Percentiles rank a stretch among this genome's conserved stretches.
Evolutionary conservation across 495 filamentous ascomycete genomes (phyloP).

Genomic region (Penicillium crystallinum): DNA sequence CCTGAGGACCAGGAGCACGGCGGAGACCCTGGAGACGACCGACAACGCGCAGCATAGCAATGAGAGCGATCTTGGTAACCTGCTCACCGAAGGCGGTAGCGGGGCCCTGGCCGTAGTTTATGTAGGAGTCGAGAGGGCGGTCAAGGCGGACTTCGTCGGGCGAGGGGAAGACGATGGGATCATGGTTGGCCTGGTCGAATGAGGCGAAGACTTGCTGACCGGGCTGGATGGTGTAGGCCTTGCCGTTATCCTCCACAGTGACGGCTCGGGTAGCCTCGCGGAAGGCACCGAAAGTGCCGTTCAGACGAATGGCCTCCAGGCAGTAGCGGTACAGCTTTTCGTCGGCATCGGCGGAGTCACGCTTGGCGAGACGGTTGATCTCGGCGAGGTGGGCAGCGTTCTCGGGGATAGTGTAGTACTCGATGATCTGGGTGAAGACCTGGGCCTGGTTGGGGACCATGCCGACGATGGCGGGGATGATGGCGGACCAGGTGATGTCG

Average conservation of each 20-base stretch:
- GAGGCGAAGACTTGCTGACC: constrained; percentile 50
- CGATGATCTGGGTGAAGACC: constrained; percentile 70
- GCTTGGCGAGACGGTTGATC: constrained; percentile 52
- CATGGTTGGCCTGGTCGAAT: constrained; percentile 47
- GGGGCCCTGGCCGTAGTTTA: constrained; percentile 59
- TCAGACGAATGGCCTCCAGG: constrained; percentile 55
- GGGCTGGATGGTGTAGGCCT: constrained; percentile 43
- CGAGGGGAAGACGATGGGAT: constrained; percentile 62
- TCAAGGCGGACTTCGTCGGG: constrained; percentile 60
- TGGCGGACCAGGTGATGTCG: constrained; percentile 70
- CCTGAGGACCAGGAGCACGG: constrained; percentile 63
- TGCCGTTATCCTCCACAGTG: constrained; percentile 48
- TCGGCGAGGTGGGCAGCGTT: constrained; percentile 52
- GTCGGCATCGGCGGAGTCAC: constrained; percentile 43
- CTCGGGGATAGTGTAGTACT: constrained; percentile 64
- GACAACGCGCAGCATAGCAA: constrained; percentile 59
- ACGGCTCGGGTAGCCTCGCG: constrained; percentile 41
- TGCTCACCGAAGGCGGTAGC: constrained; percentile 60
- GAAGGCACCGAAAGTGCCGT: constrained; percentile 54
- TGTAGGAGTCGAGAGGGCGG: constrained; percentile 63
- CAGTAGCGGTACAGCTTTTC: constrained; percentile 46
- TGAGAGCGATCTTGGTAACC: constrained; percentile 56
- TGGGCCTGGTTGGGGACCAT: constrained; percentile 68
- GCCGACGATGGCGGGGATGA: constrained; percentile 56
- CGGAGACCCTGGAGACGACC: constrained; percentile 55